These are phyloP conservation scores for Raphanus hybrid DNA, from an alignment of 441 rosid genomes.

Conservation along the genomic window DNA sequence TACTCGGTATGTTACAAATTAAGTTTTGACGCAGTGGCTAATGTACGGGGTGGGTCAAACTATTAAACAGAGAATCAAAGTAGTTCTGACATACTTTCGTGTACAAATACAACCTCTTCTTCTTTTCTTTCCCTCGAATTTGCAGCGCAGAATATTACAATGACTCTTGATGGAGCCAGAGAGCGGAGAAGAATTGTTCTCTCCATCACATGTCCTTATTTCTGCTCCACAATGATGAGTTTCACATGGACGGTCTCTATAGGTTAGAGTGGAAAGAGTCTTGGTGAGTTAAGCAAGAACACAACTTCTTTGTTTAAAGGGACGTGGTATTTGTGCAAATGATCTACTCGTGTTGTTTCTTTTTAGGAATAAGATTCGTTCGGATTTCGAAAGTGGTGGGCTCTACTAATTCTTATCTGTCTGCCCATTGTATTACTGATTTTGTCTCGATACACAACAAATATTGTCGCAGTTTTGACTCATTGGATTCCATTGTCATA, in stretches of 20 bases:
- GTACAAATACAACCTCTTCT: background rate
- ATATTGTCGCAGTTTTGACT: background rate
- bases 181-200: constrained; percentile 86
- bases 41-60: background rate
- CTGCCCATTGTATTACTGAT: constrained; percentile 1
- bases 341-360: background rate
- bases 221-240: constrained; percentile 74
- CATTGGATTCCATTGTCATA: background rate
- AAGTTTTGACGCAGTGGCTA: background rate
- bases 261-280: background rate
- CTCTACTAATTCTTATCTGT: background rate
- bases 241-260: constrained; percentile 50
- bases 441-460: background rate
- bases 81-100: background rate
- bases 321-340: background rate
- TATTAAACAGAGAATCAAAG: no score
- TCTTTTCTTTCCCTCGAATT: background rate
- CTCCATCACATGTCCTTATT: constrained; percentile 53
- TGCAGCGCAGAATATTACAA: constrained; percentile 51
- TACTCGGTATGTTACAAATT: background rate
- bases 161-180: constrained; percentile 89
- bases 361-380: background rate
- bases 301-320: background rate
- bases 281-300: background rate
- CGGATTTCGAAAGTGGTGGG: constrained; percentile 6